Evolutionary conservation across 352 stramenopile genomes (phyloP).

Genomic region (Phytophthora boehmeriae): DNA sequence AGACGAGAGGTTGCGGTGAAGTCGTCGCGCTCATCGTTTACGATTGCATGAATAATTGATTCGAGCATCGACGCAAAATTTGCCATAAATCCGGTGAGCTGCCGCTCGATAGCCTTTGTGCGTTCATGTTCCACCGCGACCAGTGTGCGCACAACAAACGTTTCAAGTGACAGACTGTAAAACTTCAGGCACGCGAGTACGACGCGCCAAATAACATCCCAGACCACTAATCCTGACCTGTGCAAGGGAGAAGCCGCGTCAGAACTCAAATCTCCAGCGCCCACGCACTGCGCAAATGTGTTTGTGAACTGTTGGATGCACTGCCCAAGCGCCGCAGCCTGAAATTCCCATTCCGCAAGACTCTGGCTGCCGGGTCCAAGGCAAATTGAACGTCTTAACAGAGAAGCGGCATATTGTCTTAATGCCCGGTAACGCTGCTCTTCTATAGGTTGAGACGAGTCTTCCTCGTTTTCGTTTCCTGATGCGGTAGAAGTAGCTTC

Average conservation of each 20-base stretch:
- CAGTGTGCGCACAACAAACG: slow-evolving; percentile 19
- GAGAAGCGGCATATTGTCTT: slow-evolving; percentile 21
- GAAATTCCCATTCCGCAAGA: slow-evolving; percentile 24
- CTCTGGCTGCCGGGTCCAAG: slow-evolving; percentile 3
- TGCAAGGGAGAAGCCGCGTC: slow-evolving; percentile 11
- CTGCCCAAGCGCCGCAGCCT: slow-evolving; percentile 8
- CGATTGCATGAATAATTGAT: slow-evolving; percentile 3
- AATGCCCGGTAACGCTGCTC: slow-evolving; percentile 18
- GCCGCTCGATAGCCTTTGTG: slow-evolving; percentile 7
- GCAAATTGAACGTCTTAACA: slow-evolving; percentile 11
- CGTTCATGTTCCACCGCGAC: slow-evolving; percentile 17
- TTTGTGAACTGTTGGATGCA: slow-evolving; percentile 20
- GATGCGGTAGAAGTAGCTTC: neutral
- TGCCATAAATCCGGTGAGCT: slow-evolving; percentile 8
- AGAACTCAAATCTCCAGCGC: slow-evolving; percentile 9
- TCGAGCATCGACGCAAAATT: slow-evolving; percentile 18
- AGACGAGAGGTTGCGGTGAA: slow-evolving; percentile 10
- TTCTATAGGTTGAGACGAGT: neutral
- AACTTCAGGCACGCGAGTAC: slow-evolving; percentile 31
- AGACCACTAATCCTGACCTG: slow-evolving; percentile 26
- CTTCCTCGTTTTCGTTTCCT: slow-evolving; percentile 3
- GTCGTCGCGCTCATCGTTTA: neutral
- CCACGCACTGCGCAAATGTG: slow-evolving; percentile 8
- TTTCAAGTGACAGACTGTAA: slow-evolving; percentile 14
- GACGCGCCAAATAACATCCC: slow-evolving; percentile 43